phyloP scores from a whole-genome alignment of 306 rosid species.

The Clitoria ternatea region DNA sequence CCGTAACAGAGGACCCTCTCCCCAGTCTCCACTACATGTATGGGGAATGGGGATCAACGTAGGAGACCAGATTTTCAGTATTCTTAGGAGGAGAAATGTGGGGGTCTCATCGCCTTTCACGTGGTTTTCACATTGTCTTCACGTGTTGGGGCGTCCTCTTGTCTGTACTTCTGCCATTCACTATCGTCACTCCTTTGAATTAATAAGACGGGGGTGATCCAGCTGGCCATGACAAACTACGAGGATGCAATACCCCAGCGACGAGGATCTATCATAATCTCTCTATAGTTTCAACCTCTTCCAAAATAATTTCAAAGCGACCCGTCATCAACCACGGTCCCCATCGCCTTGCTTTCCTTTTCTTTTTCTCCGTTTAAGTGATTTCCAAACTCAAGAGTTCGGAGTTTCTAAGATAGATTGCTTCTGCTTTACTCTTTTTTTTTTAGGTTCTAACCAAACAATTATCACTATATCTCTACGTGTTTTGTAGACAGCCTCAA shows the following conservation, averaged over 20 bases:
- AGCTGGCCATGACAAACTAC: not conserved
- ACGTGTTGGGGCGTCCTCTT: slow-evolving; percentile 28
- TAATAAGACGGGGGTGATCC: not conserved
- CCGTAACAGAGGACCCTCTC: not conserved
- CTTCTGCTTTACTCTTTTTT: not conserved
- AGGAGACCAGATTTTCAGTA: not conserved
- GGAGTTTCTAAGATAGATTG: not conserved
- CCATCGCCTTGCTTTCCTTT: not conserved
- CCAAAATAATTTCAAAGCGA: not conserved
- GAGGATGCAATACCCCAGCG: not conserved
- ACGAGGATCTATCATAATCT: not conserved
- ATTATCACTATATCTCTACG: no score
- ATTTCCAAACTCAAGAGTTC: not conserved
- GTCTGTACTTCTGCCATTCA: slow-evolving; percentile 24
- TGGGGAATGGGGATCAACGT: not conserved
- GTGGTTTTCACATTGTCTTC: slow-evolving; percentile 28
- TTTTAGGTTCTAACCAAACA: not conserved
- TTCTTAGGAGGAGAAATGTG: not conserved
- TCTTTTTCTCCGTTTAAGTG: not conserved
- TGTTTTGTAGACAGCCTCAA: no score
- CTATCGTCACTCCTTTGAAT: slow-evolving; percentile 2
- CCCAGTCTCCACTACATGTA: not conserved
- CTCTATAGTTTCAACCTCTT: not conserved
- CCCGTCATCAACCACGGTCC: not conserved
- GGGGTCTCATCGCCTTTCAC: slow-evolving; percentile 20